These are phyloP conservation scores for Fusarium euwallaceae DNA, from an alignment of 2,329 filamentous ascomycete species.

Conservation along the genomic window DNA sequence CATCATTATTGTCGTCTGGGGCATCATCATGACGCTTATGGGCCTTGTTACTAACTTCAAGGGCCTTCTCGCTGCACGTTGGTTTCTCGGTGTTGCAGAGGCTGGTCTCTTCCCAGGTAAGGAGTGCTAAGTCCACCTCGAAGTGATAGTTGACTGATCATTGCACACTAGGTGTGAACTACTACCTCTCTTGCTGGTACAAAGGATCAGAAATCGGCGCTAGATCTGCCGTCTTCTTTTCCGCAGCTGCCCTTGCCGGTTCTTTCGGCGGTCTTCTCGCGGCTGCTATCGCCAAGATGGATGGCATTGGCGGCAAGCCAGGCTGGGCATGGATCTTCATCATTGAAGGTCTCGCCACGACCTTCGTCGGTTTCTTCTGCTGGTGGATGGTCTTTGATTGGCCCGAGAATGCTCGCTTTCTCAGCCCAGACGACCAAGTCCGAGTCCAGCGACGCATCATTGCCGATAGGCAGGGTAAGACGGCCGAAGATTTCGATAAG, in stretches of 20 bases:
- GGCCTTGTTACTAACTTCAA: conserved; percentile 60
- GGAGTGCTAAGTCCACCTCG: fast-evolving
- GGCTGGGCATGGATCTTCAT: conserved; percentile 76
- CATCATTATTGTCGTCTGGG: conserved; percentile 73
- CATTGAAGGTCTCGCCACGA: conserved; percentile 75
- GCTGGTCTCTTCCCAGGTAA: conserved; percentile 72
- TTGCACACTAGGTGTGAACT: conserved; percentile 60
- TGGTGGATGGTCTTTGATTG: conserved; percentile 86
- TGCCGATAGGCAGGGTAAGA: conserved; percentile 75
- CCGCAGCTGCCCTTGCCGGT: conserved; percentile 80
- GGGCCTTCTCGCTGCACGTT: conserved; percentile 62
- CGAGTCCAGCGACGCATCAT: conserved; percentile 77
- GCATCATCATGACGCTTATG: conserved; percentile 61
- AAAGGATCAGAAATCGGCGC: conserved; percentile 81
- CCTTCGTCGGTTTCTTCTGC: conserved; percentile 72
- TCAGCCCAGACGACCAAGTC: conserved; percentile 73
- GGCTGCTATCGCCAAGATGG: conserved; percentile 76
- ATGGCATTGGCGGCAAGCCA: conserved; percentile 64
- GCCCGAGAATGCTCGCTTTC: conserved; percentile 78
- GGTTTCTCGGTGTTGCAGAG: conserved; percentile 75
- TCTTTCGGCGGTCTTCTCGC: conserved; percentile 80
- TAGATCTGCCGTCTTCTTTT: conserved; percentile 81
- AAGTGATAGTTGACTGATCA: background rate
- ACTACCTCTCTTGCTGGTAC: conserved; percentile 85
- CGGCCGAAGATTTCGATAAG: conserved; percentile 78